Conservation (phyloP, 768 basidiomycete species). For the Termitomyces sp. region DNA sequence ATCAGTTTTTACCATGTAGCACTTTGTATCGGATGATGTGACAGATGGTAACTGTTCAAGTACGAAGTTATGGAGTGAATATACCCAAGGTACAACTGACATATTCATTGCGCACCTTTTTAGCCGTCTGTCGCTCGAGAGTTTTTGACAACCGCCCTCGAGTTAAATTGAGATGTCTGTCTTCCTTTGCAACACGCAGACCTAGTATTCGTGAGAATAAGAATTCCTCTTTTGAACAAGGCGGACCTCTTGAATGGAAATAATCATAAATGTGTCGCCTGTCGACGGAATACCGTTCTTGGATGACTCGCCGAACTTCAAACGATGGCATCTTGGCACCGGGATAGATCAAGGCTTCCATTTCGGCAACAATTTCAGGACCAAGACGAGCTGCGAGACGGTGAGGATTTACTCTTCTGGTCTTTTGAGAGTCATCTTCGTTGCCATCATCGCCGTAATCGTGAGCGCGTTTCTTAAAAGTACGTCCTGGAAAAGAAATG, state of each 20-base stretch:
- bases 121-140: constrained; percentile 3
- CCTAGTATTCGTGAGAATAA: constrained; percentile 29
- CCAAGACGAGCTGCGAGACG: constrained; percentile 62
- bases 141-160: constrained; percentile 33
- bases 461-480: constrained; percentile 7
- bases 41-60: not conserved
- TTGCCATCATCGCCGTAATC: constrained; percentile 4
- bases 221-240: constrained; percentile 8
- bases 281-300: constrained; percentile 65
- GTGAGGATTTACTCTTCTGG: constrained; percentile 59
- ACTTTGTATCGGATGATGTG: not conserved
- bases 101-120: constrained; percentile 2
- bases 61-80: not conserved
- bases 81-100: not conserved
- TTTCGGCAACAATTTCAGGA: constrained; percentile 61
- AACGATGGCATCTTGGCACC: constrained; percentile 79
- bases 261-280: constrained; percentile 76
- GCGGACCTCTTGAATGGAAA: constrained; percentile 53
- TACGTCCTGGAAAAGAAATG: not conserved
- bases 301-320: constrained; percentile 60
- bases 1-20: not conserved
- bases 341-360: constrained; percentile 64
- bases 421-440: constrained; percentile 33
- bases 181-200: constrained; percentile 58
- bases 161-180: constrained; percentile 49